Evolutionary conservation across 2,329 filamentous ascomycete genomes (phyloP).

Genomic region (Fusarium tuaranense): DNA sequence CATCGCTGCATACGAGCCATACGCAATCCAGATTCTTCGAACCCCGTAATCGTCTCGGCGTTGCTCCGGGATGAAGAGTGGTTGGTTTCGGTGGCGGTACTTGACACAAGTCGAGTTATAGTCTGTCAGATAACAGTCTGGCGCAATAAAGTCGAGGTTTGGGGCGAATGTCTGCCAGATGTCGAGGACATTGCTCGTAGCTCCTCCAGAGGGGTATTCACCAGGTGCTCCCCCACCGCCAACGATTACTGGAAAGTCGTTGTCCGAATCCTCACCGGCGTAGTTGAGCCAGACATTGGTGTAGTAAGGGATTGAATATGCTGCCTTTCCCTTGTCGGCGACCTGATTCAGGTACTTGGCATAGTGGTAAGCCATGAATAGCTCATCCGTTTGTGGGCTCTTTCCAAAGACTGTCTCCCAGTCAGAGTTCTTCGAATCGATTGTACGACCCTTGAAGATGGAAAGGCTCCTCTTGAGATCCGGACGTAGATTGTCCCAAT

Average conservation of each 20-base stretch:
- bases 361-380: slow-evolving; percentile 48
- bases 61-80: slow-evolving; percentile 62
- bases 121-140: slow-evolving; percentile 48
- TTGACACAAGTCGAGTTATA: slow-evolving; percentile 49
- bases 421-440: neutral
- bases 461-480: slow-evolving; percentile 7
- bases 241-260: slow-evolving; percentile 40
- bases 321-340: slow-evolving; percentile 40
- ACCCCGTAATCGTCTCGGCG: slow-evolving; percentile 56
- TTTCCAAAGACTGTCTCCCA: slow-evolving; percentile 49
- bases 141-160: slow-evolving; percentile 55
- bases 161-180: slow-evolving; percentile 52
- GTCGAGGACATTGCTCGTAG: slow-evolving; percentile 41
- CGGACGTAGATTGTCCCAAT: slow-evolving; percentile 15
- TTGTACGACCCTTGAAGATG: neutral
- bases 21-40: slow-evolving; percentile 52
- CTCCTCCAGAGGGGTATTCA: slow-evolving; percentile 46
- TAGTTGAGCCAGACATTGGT: slow-evolving; percentile 46
- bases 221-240: slow-evolving; percentile 45
- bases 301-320: slow-evolving; percentile 41
- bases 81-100: slow-evolving; percentile 54
- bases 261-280: slow-evolving; percentile 30
- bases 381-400: slow-evolving; percentile 36
- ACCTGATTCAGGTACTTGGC: slow-evolving; percentile 42
- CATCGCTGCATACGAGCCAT: slow-evolving; percentile 12